phyloP scores from a whole-genome alignment of 2,329 filamentous ascomycete genomes.

The Hypocreales sp. region DNA sequence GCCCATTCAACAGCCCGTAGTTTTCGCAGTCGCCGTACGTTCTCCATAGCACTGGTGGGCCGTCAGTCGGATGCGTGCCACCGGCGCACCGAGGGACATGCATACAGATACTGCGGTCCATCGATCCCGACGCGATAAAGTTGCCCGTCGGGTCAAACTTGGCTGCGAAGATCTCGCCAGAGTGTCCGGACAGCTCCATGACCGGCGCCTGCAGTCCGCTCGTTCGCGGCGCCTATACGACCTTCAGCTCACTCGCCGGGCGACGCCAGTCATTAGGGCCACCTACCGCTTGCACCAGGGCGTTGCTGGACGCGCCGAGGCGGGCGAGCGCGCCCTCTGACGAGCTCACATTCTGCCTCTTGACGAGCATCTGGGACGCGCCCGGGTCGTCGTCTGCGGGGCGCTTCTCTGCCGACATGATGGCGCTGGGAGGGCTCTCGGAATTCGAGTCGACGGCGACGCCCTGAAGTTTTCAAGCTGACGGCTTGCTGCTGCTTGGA shows the following conservation, averaged over 20 bases:
- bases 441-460: not conserved
- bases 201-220: conserved; percentile 78
- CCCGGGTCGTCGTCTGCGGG: conserved; percentile 74
- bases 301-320: conserved; percentile 31
- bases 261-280: not conserved
- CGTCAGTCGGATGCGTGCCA: too few relatives aligned
- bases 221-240: conserved; percentile 57
- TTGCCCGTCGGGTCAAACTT: conserved; percentile 83
- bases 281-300: conserved; percentile 36
- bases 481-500: too few relatives aligned
- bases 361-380: conserved; percentile 68
- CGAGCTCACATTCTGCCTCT: conserved; percentile 59
- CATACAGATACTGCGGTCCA: conserved; percentile 83
- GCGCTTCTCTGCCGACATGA: conserved; percentile 87
- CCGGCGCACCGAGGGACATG: too few relatives aligned
- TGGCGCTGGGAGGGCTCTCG: conserved; percentile 3
- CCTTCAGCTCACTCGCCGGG: too few relatives aligned
- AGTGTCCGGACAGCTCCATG: conserved; percentile 76
- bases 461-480: too few relatives aligned
- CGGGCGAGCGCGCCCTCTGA: conserved; percentile 32
- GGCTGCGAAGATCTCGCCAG: conserved; percentile 80
- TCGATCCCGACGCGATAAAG: conserved; percentile 83
- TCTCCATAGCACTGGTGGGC: conserved; percentile 68
- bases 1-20: conserved; percentile 75
- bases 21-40: conserved; percentile 90